Evolutionary conservation across 2,329 filamentous ascomycete genomes (phyloP).

Genomic region (Verticillium alfalfae): DNA sequence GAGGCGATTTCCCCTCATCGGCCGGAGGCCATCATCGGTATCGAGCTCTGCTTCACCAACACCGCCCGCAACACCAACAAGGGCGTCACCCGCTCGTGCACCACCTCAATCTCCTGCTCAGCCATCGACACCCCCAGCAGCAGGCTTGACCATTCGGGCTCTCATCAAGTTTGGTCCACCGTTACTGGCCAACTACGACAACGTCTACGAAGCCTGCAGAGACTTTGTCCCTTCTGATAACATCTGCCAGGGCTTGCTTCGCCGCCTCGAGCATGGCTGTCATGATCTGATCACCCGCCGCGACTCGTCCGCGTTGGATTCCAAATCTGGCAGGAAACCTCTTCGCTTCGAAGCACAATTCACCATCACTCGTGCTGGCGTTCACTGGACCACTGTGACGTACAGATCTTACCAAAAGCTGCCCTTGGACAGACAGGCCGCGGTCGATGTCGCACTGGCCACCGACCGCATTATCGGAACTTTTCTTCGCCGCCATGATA

Average conservation of each 20-base stretch:
- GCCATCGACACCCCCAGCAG: neutral
- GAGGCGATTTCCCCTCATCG: neutral
- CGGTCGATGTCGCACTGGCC: conserved; percentile 41
- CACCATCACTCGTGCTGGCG: conserved; percentile 34
- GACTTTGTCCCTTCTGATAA: conserved; percentile 36
- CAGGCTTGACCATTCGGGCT: conserved; percentile 32
- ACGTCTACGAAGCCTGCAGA: conserved; percentile 40
- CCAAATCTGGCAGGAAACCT: conserved; percentile 31
- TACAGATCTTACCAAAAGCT: conserved; percentile 46
- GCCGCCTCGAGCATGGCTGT: conserved; percentile 45
- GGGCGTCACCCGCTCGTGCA: neutral
- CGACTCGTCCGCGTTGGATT: conserved; percentile 40
- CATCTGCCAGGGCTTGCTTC: conserved; percentile 43
- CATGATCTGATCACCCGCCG: conserved; percentile 48
- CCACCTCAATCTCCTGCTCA: neutral
- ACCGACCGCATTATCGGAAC: conserved; percentile 45
- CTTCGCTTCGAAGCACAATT: conserved; percentile 44
- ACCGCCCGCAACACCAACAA: neutral
- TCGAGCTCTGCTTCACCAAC: neutral
- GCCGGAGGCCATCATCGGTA: neutral
- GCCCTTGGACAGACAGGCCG: conserved; percentile 33
- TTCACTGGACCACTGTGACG: conserved; percentile 35
- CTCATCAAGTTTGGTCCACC: conserved; percentile 40
- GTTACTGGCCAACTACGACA: conserved; percentile 34
- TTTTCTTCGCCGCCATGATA: conserved; percentile 44